Evolutionary conservation across 2,329 filamentous ascomycete species (phyloP).

Genomic region (Exophiala phaeomuriformis): DNA sequence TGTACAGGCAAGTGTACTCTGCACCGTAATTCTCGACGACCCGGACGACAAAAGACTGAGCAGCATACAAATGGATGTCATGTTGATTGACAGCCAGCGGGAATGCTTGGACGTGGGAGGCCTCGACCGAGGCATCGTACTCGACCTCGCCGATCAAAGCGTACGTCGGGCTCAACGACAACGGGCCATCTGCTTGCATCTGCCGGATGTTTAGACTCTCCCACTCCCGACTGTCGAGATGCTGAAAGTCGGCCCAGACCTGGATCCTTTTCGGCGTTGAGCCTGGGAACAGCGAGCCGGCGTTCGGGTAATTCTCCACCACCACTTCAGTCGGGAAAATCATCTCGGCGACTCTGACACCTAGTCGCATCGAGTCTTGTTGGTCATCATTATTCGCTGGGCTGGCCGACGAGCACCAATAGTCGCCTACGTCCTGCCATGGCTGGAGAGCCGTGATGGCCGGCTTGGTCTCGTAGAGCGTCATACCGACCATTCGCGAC

Average conservation of each 20-base stretch:
- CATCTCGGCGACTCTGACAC: slow-evolving; percentile 33
- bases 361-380: slow-evolving; percentile 38
- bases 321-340: slow-evolving; percentile 63
- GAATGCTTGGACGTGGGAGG: slow-evolving; percentile 36
- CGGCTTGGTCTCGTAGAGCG: slow-evolving; percentile 27
- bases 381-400: slow-evolving; percentile 19
- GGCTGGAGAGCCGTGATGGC: slow-evolving; percentile 53
- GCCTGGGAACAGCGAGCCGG: slow-evolving; percentile 54
- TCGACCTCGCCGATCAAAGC: slow-evolving; percentile 20
- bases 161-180: slow-evolving; percentile 14
- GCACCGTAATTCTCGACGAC: slow-evolving; percentile 40
- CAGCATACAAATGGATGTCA: slow-evolving; percentile 10
- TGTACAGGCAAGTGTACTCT: slow-evolving; percentile 41
- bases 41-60: slow-evolving; percentile 37
- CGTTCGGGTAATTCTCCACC: slow-evolving; percentile 62
- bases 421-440: slow-evolving; percentile 77
- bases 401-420: slow-evolving; percentile 65
- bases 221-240: slow-evolving; percentile 30
- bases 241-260: slow-evolving; percentile 56
- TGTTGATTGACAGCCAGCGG: slow-evolving; percentile 31
- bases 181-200: slow-evolving; percentile 14
- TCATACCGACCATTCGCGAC: slow-evolving; percentile 16
- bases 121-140: slow-evolving; percentile 21
- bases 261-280: slow-evolving; percentile 62
- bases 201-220: slow-evolving; percentile 16